Conservation (phyloP, 306 rosid genomes). For the Corylus avellana region DNA sequence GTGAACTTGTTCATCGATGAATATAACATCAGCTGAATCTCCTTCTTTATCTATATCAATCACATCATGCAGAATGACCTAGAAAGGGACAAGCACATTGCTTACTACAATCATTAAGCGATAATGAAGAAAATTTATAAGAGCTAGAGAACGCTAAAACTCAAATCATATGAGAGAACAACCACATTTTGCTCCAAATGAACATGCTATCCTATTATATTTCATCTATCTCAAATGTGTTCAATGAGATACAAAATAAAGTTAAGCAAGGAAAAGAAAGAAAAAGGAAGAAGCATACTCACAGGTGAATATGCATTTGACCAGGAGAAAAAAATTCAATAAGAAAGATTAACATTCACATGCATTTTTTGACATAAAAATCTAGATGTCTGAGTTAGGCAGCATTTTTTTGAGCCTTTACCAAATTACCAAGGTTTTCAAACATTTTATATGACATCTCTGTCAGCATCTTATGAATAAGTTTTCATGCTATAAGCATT, state of each 20-base stretch:
- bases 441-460: neutral
- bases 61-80: constrained; percentile 52
- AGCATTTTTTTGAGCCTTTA: neutral
- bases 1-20: constrained; percentile 42
- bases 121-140: neutral
- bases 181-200: neutral
- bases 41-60: constrained; percentile 60
- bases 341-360: neutral
- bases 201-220: neutral
- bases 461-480: constrained; percentile 2
- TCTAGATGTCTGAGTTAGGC: neutral
- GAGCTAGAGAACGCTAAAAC: neutral
- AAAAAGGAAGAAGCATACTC: neutral
- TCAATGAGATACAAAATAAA: neutral
- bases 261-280: neutral
- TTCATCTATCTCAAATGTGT: neutral
- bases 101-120: neutral
- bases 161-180: neutral
- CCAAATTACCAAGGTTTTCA: neutral
- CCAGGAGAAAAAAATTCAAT: neutral
- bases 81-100: constrained; percentile 17
- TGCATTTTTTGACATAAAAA: neutral
- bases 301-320: neutral
- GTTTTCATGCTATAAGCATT: neutral
- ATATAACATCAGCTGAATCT: constrained; percentile 40